Base-by-base conservation (phyloP, 2,329 filamentous ascomycete species). In the Clarireedia hainanense region DNA sequence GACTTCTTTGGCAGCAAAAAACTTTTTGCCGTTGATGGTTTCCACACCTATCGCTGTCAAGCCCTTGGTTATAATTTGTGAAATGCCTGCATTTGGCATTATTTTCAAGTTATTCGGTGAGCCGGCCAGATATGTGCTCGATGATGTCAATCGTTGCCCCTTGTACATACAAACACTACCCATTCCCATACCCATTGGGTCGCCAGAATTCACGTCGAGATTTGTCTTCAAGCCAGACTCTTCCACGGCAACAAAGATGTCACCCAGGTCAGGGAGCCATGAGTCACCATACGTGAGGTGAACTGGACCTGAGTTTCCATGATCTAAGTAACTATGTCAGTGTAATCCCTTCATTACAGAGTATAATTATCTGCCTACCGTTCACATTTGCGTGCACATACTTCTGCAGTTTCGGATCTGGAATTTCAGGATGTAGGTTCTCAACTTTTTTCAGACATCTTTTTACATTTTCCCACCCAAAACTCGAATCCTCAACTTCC, bases 181-280 rank as follows among this genome's bases (percentile, higher is more conserved):
- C 27, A 75, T 65, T 1, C 72, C 73, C 67, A 83, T 74, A 5
- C 81, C 81, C 23, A 83, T 69, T 0, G 78, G 78, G 59, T 83
- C 73, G 0, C 80, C 81, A 6, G 76, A 77, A 58, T 83, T 83
- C 51, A 79, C 74, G 57, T 84, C 80, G 0, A 71, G 71, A 57
- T 82, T 83, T 34, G 75, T 58, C 0, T 72, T 67, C 39, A 75
- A 71, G 0, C 78, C 79, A 27, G 72, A 72, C 24, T 76, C 62
- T 57, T 76, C 71, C 43, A 78, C 76, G 9, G 73, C 63, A 57
- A 79, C 74, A 26, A 79, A 61, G 43, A 76, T 60, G 0, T 67
- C 67, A 6, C 69, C 63, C 2, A 80, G 57, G 57, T 78, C 76
- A 17, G 65, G 66, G 63, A 80, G 76, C 71, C 73, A 78, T 59